phyloP scores from a whole-genome alignment of 176 grass and related monocot genomes.

The Eleusine coracana region DNA sequence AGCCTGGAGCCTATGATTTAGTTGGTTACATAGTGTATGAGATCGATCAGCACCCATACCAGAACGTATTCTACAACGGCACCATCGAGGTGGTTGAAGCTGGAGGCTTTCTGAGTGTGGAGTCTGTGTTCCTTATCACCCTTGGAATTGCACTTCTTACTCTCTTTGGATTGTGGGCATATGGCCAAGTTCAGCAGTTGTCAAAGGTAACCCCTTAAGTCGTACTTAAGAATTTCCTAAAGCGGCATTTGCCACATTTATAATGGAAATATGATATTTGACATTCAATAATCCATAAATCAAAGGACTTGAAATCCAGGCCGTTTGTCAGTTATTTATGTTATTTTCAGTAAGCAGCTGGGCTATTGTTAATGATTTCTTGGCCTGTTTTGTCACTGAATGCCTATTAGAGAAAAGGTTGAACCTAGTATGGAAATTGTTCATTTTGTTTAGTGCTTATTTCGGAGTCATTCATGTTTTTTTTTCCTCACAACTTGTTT shows the following conservation, averaged over 20 bases:
- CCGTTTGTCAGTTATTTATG: background rate
- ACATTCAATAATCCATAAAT: constrained; percentile 16
- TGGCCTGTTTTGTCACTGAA: background rate
- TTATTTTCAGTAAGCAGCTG: background rate
- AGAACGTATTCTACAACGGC: constrained; percentile 93
- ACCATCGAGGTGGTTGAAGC: constrained; percentile 88
- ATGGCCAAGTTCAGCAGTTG: constrained; percentile 87
- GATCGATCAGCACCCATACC: constrained; percentile 83
- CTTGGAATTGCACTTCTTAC: constrained; percentile 79
- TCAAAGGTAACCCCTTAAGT: constrained; percentile 65
- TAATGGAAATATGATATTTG: background rate
- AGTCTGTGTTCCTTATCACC: constrained; percentile 95
- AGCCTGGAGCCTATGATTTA: constrained; percentile 95
- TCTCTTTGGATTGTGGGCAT: constrained; percentile 82
- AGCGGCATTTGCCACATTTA: background rate
- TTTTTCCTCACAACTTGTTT: background rate
- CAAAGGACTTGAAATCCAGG: background rate
- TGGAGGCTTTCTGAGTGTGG: constrained; percentile 84
- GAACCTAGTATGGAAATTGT: background rate
- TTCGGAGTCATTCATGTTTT: background rate
- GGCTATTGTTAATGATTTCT: background rate
- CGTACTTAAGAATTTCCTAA: background rate
- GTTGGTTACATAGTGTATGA: constrained; percentile 93
- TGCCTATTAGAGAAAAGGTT: background rate
- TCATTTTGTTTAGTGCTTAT: background rate